Conservation (phyloP, 2,329 filamentous ascomycete species). For the Aspergillus tubingensis region DNA sequence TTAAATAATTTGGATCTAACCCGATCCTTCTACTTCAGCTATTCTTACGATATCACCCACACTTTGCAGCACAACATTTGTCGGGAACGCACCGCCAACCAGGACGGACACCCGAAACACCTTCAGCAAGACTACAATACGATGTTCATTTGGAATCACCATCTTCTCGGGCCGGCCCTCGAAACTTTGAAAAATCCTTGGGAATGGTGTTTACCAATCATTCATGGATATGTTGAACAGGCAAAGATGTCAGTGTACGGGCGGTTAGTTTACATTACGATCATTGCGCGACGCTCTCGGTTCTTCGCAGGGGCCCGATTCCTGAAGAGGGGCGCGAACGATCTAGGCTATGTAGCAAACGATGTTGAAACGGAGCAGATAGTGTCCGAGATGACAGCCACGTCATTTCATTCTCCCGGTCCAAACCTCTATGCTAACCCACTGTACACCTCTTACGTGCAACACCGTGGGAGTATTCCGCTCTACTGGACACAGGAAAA, state of each 20-base stretch:
- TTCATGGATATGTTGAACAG: conserved; percentile 96
- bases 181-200: conserved; percentile 74
- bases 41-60: conserved; percentile 92
- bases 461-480: conserved; percentile 94
- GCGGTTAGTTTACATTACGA: conserved; percentile 83
- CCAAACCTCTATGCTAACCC: conserved; percentile 83
- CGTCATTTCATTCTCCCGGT: conserved; percentile 91
- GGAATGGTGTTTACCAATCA: conserved; percentile 94
- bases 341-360: conserved; percentile 93
- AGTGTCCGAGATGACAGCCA: conserved; percentile 89
- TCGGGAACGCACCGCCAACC: conserved; percentile 71
- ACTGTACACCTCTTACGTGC: conserved; percentile 92
- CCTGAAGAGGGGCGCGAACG: conserved; percentile 90
- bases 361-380: conserved; percentile 99
- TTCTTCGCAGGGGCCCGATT: conserved; percentile 95
- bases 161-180: conserved; percentile 76
- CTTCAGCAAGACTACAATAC: conserved; percentile 81
- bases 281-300: conserved; percentile 88
- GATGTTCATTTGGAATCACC: conserved; percentile 98
- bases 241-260: conserved; percentile 83
- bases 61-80: conserved; percentile 92
- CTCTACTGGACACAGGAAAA: conserved; percentile 97
- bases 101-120: conserved; percentile 62
- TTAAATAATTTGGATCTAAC: conserved; percentile 89
- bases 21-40: conserved; percentile 95